Base-by-base conservation (phyloP, 2,329 filamentous ascomycete species). In the Sporothrix pseudoabietina region DNA sequence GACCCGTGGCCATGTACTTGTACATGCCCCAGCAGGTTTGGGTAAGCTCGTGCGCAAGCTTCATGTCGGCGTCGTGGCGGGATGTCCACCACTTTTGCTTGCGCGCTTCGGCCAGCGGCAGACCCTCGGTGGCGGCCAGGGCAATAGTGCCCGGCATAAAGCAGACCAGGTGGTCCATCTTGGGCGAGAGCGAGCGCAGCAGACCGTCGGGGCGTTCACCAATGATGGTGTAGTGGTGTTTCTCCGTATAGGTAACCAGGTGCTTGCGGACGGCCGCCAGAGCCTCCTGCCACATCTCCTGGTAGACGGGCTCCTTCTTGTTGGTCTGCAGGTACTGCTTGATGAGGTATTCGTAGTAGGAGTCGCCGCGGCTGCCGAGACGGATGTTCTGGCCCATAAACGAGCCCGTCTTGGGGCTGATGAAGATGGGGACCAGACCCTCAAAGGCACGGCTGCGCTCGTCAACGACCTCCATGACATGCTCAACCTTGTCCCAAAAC, bases 11-110 rank as follows among this genome's bases (percentile, higher is more conserved):
- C 79, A 94, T 98, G 78, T 87, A 91, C 80, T 94, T 92, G 84
- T 99, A 99, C 89, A 97, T 99, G 79, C 93, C 94, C 93, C 95
- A 98, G 86, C 96, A 99, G 1, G 96, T 98, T 75, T 97, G 95
- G 85, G 93, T 98, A 73, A 99, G 85, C 84, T 99, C 95, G 76
- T 89, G 89, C 0, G 96, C 94, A 39, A 99, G 89, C 75, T 89
- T 83, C 84, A 99, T 94, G 80, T 98, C 94, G 75, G 92, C 91
- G 74, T 97, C 94, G 78, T 97, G 90, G 80, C 91, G 88, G 76
- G 89, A 86, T 47, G 87, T 89, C 96, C 96, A 98, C 8, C 84
- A 87, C 0, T 89, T 84, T 0, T 88, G 84, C 80, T 92, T 91
- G 77, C 89, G 90, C 14, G 95, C 95, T 79, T 94, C 89, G 0